A percentile compares a stretch with the other conserved stretches of the same genome.
phyloP scores from a whole-genome alignment of 768 basidiomycete species.

The Termitomyces eurrhizus region DNA sequence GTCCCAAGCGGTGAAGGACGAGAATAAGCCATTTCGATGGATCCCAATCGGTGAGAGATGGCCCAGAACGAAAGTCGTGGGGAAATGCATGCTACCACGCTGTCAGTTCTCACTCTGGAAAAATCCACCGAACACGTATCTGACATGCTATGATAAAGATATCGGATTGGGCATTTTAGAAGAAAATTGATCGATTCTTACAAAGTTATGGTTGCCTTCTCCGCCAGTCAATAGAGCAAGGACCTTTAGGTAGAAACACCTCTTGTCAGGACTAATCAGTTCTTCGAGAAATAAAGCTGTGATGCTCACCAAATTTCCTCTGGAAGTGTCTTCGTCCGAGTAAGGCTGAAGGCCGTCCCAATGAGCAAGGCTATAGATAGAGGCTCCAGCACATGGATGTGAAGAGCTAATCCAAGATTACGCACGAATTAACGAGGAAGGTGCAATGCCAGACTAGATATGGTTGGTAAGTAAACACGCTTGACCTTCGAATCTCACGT shows the following conservation, averaged over 20 bases:
- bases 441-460: slow-evolving; percentile 66
- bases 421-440: slow-evolving; percentile 68
- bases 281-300: not conserved
- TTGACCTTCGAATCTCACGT: slow-evolving; percentile 18
- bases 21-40: slow-evolving; percentile 79
- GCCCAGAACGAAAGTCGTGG: slow-evolving; percentile 72
- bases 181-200: not conserved
- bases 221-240: slow-evolving; percentile 2
- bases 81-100: slow-evolving; percentile 65
- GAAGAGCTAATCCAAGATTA: slow-evolving; percentile 3
- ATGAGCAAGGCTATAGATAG: slow-evolving; percentile 55
- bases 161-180: not conserved
- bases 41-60: slow-evolving; percentile 63
- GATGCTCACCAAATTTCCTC: slow-evolving; percentile 58
- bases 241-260: not conserved
- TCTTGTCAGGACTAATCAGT: not conserved
- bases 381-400: not conserved
- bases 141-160: not conserved
- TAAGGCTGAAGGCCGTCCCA: slow-evolving; percentile 81
- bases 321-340: slow-evolving; percentile 75
- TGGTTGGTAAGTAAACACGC: not conserved
- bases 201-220: slow-evolving; percentile 5
- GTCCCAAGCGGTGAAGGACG: slow-evolving; percentile 42
- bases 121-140: not conserved
- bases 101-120: slow-evolving; percentile 15